phyloP scores from a whole-genome alignment of 257 asterid species.

The Craterostigma plantagineum region DNA sequence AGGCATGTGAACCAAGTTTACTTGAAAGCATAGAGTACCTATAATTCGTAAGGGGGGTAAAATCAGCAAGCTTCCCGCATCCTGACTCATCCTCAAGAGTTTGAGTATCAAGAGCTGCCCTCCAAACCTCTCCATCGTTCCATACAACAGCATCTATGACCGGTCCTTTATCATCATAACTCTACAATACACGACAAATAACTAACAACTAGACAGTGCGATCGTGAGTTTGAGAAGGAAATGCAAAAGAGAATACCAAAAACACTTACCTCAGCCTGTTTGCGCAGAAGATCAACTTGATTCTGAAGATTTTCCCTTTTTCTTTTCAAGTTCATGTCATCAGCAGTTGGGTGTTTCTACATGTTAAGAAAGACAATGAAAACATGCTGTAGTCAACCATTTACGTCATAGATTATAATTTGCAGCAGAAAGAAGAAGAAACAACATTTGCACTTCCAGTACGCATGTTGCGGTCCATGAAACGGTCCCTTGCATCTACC shows the following conservation, averaged over 20 bases:
- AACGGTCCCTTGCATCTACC: slow-evolving; percentile 19
- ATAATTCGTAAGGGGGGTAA: slow-evolving; percentile 82
- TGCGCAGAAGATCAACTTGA: slow-evolving; percentile 77
- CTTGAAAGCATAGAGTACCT: slow-evolving; percentile 29
- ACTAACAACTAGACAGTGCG: slow-evolving; percentile 3
- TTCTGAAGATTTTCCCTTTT: slow-evolving; percentile 75
- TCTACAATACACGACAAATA: slow-evolving; percentile 18
- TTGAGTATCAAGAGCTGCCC: slow-evolving; percentile 94
- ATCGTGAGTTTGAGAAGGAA: slow-evolving; percentile 3
- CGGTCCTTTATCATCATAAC: slow-evolving; percentile 91
- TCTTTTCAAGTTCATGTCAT: slow-evolving; percentile 46
- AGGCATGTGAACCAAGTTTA: slow-evolving; percentile 5
- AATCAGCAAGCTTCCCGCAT: slow-evolving; percentile 71
- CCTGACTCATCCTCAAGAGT: slow-evolving; percentile 70
- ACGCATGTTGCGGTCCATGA: too few species aligned
- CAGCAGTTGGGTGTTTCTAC: slow-evolving; percentile 55
- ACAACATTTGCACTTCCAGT: too few species aligned
- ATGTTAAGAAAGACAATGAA: neutral
- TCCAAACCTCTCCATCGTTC: slow-evolving; percentile 94
- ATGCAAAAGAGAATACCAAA: neutral
- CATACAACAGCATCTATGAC: slow-evolving; percentile 93
- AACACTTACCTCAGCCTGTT: slow-evolving; percentile 65
- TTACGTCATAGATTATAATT: slow-evolving; percentile 2
- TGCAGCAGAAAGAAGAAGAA: neutral
- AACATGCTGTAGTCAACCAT: neutral